phyloP scores from a whole-genome alignment of 768 basidiomycete genomes.

The Mycena indigotica region DNA sequence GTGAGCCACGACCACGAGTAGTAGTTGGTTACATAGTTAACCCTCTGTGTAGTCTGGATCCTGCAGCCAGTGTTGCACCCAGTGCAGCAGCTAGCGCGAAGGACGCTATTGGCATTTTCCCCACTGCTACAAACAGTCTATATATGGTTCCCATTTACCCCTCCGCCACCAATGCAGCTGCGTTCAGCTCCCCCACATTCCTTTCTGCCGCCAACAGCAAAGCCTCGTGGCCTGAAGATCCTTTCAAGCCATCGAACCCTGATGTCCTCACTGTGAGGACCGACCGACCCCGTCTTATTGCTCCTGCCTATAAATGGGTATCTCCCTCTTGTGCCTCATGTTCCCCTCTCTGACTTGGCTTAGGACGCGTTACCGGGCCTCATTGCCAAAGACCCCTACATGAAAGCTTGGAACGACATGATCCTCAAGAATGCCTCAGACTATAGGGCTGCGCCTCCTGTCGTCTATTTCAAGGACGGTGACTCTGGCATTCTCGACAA shows the following conservation, averaged over 20 bases:
- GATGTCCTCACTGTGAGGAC: conserved; percentile 60
- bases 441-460: conserved; percentile 62
- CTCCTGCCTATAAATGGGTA: conserved; percentile 92
- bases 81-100: conserved; percentile 64
- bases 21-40: too few species aligned
- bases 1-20: too few species aligned
- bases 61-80: conserved; percentile 48
- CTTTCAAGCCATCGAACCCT: conserved; percentile 70
- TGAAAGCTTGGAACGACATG: conserved; percentile 85
- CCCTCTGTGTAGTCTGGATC: too few species aligned
- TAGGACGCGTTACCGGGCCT: conserved; percentile 77
- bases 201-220: conserved; percentile 41
- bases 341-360: too few species aligned
- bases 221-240: conserved; percentile 78
- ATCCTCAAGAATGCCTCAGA: conserved; percentile 89
- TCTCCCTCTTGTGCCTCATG: too few species aligned
- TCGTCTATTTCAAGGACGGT: conserved; percentile 74
- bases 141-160: conserved; percentile 88
- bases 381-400: conserved; percentile 83
- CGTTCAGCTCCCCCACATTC: conserved; percentile 75
- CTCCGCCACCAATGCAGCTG: conserved; percentile 81
- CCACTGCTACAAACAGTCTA: conserved; percentile 76
- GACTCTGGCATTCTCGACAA: conserved; percentile 90
- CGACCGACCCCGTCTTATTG: conserved; percentile 89
- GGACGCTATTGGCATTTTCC: conserved; percentile 62